phyloP scores from a whole-genome alignment of 148 eudicot genomes.

The Chenopodium quinoa region DNA sequence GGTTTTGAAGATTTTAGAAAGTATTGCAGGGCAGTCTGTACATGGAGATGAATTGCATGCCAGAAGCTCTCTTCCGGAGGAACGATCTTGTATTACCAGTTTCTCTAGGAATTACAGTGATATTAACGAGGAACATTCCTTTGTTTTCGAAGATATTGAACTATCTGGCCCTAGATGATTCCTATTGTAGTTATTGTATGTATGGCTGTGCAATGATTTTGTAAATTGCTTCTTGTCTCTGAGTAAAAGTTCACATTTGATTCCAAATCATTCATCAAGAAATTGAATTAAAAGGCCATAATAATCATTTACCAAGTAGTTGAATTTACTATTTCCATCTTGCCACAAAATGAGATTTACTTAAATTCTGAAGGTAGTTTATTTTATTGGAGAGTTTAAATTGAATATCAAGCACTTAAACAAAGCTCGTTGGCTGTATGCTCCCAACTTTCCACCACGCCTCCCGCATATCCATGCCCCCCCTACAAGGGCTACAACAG shows the following conservation, averaged over 20 bases:
- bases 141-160: constrained; percentile 78
- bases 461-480: too few relatives aligned
- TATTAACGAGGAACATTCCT: constrained; percentile 54
- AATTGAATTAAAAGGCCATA: not conserved
- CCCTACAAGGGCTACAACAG: too few relatives aligned
- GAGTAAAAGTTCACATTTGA: not conserved
- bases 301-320: too few relatives aligned
- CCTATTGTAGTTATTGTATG: not conserved
- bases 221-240: constrained; percentile 4
- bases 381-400: too few relatives aligned
- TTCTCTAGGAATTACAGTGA: constrained; percentile 47
- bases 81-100: constrained; percentile 31
- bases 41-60: constrained; percentile 41
- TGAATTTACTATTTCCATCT: too few relatives aligned
- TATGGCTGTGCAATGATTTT: not conserved
- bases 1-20: constrained; percentile 64
- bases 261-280: not conserved
- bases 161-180: constrained; percentile 83
- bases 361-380: too few relatives aligned
- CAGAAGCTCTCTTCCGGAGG: constrained; percentile 25
- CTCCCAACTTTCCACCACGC: too few relatives aligned
- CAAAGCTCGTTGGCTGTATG: too few relatives aligned
- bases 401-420: too few relatives aligned
- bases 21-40: constrained; percentile 32
- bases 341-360: too few relatives aligned